Conservation (phyloP, 2,329 filamentous ascomycete genomes). For the Daldinia eschscholtzii region DNA sequence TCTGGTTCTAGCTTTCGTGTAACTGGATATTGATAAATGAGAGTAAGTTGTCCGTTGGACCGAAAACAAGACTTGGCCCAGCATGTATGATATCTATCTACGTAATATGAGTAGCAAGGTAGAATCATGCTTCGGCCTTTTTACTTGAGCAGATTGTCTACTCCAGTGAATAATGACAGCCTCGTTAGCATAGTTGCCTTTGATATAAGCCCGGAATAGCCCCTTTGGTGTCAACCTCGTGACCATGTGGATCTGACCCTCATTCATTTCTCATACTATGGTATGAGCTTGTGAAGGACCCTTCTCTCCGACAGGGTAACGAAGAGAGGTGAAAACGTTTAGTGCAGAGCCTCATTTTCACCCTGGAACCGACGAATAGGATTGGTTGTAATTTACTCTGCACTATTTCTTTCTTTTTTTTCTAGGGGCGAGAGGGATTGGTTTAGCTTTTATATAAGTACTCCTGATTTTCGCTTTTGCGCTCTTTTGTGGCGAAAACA, state of each 20-base stretch:
- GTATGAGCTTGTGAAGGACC: background rate
- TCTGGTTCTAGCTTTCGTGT: no score
- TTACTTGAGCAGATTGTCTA: background rate
- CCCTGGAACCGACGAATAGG: background rate
- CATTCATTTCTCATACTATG: slow-evolving; percentile 5
- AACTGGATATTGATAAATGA: background rate
- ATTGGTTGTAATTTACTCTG: background rate
- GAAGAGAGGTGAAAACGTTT: background rate
- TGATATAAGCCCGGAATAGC: slow-evolving; percentile 10
- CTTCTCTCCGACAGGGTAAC: background rate
- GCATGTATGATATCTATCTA: no score
- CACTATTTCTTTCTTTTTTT: no score
- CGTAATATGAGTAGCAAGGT: background rate
- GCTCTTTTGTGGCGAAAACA: background rate
- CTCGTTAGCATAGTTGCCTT: background rate
- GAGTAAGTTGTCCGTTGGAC: background rate
- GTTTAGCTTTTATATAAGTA: background rate
- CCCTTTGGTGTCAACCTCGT: background rate
- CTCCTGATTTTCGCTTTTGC: background rate
- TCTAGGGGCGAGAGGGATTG: background rate
- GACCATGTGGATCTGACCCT: background rate
- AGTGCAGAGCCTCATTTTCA: background rate
- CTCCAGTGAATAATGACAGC: background rate
- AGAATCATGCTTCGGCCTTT: background rate
- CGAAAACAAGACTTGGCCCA: background rate